Base-by-base conservation (phyloP, 306 rosid species). In the Biancaea sappan region DNA sequence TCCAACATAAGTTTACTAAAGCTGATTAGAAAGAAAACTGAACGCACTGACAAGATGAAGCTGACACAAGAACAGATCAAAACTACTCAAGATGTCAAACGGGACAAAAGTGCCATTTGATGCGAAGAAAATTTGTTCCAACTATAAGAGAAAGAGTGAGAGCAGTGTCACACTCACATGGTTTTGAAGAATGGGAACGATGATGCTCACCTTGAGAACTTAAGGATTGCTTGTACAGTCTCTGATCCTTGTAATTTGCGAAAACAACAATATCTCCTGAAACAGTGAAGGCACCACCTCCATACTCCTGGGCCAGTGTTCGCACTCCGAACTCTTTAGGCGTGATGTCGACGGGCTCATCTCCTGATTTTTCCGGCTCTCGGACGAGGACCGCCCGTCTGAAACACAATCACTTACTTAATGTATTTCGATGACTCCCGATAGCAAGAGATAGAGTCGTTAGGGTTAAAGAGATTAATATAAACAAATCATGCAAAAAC, bases 301-400 rank as follows among this genome's bases (percentile, higher is more conserved):
- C 98, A 75, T 92, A 95, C 70, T 95, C 99, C 81, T 92, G 99
- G 25, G 97, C 91, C 84, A 87, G n/a, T 21, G 88, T 88, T 78
- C 99, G 88, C 66, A 95, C 99, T 57, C 86, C 90, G 63, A 81
- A 92, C 48, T 87, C 97, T 72, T 86, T 88, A 1, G 97, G 98
- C 78, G 99, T 92, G 71, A 95, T 79, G 73, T 92, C 99, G 60
- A 86, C 79, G 38, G 91, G 77, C 16, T 82, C 97, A 5, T 74
- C 90, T 21, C 82, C 93, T 1, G 82, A 72, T 6, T 79, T 87
- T 72, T 87, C 88, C 4, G 92, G 65, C 84, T 95, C 96, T 66
- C 83, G 83, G 57, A 90, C 98, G 53, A 95, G 97, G 78, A 90
- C 99, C 4, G 71, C 89, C 18, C 99, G 88, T 29, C 99, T 95